phyloP scores from a whole-genome alignment of 2,329 filamentous ascomycete species.

The Calonectria hongkongensis region DNA sequence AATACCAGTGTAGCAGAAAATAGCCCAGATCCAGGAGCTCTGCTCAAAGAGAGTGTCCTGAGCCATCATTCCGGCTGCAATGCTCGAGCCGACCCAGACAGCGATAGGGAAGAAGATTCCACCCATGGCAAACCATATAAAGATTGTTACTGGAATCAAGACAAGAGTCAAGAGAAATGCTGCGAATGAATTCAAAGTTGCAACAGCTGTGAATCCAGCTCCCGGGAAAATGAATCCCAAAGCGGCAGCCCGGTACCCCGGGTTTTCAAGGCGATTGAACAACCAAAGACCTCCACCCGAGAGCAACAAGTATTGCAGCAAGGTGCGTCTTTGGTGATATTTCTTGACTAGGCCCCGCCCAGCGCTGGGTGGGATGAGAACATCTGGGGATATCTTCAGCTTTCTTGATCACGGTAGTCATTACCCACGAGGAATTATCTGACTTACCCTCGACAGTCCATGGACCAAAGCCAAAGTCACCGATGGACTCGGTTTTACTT shows the following conservation, averaged over 20 bases:
- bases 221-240: constrained; percentile 41
- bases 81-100: constrained; percentile 32
- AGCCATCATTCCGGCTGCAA: constrained; percentile 31
- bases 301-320: constrained; percentile 31
- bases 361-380: constrained; percentile 34
- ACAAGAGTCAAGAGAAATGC: constrained; percentile 32
- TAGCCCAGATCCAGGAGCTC: constrained; percentile 28
- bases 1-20: constrained; percentile 37
- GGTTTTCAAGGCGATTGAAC: constrained; percentile 33
- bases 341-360: constrained; percentile 38
- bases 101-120: constrained; percentile 41
- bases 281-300: constrained; percentile 31
- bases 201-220: constrained; percentile 41
- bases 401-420: neutral
- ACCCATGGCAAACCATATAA: constrained; percentile 42
- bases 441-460: constrained; percentile 36
- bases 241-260: constrained; percentile 30
- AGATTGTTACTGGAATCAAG: constrained; percentile 36
- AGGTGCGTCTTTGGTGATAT: constrained; percentile 36
- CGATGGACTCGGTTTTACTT: constrained; percentile 29
- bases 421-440: neutral
- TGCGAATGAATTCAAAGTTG: constrained; percentile 10
- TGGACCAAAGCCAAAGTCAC: constrained; percentile 40
- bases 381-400: constrained; percentile 17
- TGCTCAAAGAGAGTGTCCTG: constrained; percentile 32